Evolutionary conservation across 371 early-diverging fungal species (phyloP).

Genomic region (Blakeslea trispora): DNA sequence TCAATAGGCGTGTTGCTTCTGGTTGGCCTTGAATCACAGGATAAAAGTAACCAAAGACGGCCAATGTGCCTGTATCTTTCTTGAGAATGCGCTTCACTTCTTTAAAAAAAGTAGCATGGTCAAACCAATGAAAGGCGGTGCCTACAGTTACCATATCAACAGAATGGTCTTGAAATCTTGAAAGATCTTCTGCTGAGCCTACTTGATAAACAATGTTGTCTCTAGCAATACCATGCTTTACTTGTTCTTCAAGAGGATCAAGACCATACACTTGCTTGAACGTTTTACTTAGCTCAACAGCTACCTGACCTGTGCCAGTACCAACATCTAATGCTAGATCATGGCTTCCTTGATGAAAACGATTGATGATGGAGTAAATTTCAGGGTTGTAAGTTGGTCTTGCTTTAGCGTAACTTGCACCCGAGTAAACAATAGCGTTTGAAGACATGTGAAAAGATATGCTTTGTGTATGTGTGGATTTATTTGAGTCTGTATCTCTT

Average conservation of each 20-base stretch:
- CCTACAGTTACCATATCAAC: constrained; percentile 64
- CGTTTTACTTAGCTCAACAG: constrained; percentile 41
- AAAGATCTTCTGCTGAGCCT: constrained; percentile 50
- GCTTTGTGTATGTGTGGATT: too few relatives aligned
- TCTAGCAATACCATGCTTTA: constrained; percentile 39
- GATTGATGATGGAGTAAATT: constrained; percentile 34
- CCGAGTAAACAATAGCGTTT: constrained; percentile 10
- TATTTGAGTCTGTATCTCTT: too few relatives aligned
- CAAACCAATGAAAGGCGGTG: constrained; percentile 71
- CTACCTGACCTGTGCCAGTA: constrained; percentile 62
- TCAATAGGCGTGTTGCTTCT: constrained; percentile 32
- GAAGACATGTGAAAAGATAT: background rate
- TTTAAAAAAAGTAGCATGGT: constrained; percentile 54
- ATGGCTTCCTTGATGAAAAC: constrained; percentile 31
- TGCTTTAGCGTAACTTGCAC: constrained; percentile 26
- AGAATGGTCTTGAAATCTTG: constrained; percentile 14
- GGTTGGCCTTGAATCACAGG: constrained; percentile 43
- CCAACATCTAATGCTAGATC: constrained; percentile 48
- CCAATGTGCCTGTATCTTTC: constrained; percentile 63
- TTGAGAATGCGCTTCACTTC: constrained; percentile 69
- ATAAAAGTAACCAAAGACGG: constrained; percentile 62
- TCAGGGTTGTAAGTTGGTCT: constrained; percentile 47
- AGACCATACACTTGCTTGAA: constrained; percentile 56
- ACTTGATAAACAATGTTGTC: constrained; percentile 55
- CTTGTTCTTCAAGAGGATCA: constrained; percentile 54